These are phyloP conservation scores for Phanerodontia chrysosporium DNA, from an alignment of 768 basidiomycete genomes.

Conservation along the genomic window DNA sequence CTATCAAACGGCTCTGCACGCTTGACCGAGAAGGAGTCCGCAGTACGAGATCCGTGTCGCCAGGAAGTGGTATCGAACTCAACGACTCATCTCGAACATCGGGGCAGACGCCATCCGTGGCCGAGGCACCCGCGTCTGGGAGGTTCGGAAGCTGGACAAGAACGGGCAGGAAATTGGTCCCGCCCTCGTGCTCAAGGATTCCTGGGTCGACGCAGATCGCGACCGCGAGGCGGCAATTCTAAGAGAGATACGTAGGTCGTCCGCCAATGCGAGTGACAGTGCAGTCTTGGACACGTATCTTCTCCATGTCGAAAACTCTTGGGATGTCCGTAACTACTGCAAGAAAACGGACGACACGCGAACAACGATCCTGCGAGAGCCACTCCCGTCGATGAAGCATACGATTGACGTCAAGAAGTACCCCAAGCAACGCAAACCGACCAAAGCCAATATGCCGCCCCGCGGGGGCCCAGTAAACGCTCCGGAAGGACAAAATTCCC, in stretches of 20 bases:
- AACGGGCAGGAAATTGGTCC: background rate
- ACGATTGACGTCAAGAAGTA: too few relatives aligned
- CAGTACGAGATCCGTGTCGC: background rate
- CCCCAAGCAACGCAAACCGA: too few relatives aligned
- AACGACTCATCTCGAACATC: background rate
- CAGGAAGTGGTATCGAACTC: background rate
- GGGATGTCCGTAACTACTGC: background rate
- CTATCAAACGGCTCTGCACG: background rate
- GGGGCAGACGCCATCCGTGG: background rate
- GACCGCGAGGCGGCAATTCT: background rate
- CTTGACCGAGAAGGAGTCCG: too few relatives aligned
- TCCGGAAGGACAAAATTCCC: too few relatives aligned
- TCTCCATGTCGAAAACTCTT: background rate
- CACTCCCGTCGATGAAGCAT: too few relatives aligned
- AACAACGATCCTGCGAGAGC: background rate
- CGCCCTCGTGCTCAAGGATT: conserved; percentile 9
- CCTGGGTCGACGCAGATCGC: conserved; percentile 9
- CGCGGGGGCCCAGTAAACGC: too few relatives aligned
- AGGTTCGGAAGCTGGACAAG: background rate
- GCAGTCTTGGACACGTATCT: background rate
- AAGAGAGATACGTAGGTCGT: background rate
- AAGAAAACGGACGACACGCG: background rate
- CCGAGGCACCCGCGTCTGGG: conserved; percentile 9
- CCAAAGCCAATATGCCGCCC: too few relatives aligned
- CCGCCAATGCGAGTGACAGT: background rate